Evolutionary conservation across 2,329 filamentous ascomycete species (phyloP).

Genomic region (Stylonectria norvegica): DNA sequence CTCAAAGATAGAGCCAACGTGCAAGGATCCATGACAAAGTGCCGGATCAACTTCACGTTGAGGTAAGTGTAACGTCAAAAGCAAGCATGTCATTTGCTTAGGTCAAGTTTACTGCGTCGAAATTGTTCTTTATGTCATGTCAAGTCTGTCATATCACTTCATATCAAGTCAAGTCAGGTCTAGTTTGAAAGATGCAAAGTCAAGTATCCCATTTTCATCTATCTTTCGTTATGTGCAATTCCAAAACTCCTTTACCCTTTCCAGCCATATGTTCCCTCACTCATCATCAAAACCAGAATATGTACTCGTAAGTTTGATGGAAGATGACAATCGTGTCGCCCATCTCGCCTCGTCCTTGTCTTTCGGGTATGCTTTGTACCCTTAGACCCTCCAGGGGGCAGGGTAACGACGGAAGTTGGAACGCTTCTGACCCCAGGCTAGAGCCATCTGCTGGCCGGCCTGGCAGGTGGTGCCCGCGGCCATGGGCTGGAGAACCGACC

Average conservation of each 20-base stretch:
- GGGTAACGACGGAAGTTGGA: slow-evolving; percentile 7
- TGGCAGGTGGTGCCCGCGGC: slow-evolving; percentile 53
- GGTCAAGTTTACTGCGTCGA: neutral
- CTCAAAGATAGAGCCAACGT: too few species aligned
- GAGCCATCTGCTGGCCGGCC: slow-evolving; percentile 23
- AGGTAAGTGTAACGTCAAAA: too few species aligned
- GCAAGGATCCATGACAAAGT: too few species aligned
- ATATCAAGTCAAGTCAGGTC: neutral
- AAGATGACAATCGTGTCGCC: slow-evolving; percentile 2
- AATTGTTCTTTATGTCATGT: neutral
- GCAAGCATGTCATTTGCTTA: neutral
- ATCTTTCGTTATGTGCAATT: neutral
- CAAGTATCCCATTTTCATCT: neutral
- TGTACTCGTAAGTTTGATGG: slow-evolving; percentile 10
- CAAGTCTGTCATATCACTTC: neutral
- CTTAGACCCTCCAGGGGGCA: slow-evolving; percentile 6
- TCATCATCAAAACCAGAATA: slow-evolving; percentile 10
- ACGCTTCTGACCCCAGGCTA: slow-evolving; percentile 22
- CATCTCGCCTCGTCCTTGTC: slow-evolving; percentile 5
- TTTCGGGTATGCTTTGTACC: slow-evolving; percentile 1
- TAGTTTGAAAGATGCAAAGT: neutral
- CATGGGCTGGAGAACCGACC: slow-evolving; percentile 49
- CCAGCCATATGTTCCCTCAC: neutral
- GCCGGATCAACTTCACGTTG: too few species aligned
- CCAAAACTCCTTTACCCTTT: slow-evolving; percentile 9